phyloP scores from a whole-genome alignment of 1,284 basidiomycete species.

The Ganoderma meredithae region DNA sequence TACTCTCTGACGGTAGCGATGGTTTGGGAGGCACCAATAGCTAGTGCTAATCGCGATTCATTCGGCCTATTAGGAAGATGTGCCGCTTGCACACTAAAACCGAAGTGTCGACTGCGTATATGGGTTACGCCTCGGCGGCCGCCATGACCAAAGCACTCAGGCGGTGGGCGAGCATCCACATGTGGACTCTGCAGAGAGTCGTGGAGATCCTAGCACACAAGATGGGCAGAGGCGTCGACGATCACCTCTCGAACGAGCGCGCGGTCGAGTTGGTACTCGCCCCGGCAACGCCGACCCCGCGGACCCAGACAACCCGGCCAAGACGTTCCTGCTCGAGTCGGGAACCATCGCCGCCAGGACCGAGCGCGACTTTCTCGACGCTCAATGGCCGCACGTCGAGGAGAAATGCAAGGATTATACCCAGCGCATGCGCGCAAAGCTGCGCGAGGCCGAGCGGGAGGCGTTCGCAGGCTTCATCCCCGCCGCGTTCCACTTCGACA shows the following conservation, averaged over 20 bases:
- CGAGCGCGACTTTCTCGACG: background rate
- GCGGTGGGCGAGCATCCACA: no score
- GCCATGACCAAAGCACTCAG: background rate
- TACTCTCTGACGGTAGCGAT: background rate
- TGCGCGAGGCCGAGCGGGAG: background rate
- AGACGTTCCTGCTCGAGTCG: background rate
- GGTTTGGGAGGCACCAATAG: background rate
- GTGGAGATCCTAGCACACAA: no score
- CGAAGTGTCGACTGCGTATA: background rate
- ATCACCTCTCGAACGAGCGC: no score
- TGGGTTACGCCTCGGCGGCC: background rate
- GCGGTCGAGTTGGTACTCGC: no score
- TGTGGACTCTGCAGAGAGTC: no score
- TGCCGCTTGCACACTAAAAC: background rate
- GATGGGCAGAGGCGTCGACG: no score
- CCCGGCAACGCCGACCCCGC: background rate
- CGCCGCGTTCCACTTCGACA: constrained; percentile 4
- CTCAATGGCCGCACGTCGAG: background rate
- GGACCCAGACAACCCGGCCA: background rate
- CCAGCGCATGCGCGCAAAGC: background rate
- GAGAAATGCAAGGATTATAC: background rate
- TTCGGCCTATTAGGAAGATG: background rate
- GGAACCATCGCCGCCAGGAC: background rate
- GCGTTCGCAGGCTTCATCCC: background rate
- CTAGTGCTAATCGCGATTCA: background rate